Base-by-base conservation (phyloP, 306 rosid genomes). In the Rosa multiflora region DNA sequence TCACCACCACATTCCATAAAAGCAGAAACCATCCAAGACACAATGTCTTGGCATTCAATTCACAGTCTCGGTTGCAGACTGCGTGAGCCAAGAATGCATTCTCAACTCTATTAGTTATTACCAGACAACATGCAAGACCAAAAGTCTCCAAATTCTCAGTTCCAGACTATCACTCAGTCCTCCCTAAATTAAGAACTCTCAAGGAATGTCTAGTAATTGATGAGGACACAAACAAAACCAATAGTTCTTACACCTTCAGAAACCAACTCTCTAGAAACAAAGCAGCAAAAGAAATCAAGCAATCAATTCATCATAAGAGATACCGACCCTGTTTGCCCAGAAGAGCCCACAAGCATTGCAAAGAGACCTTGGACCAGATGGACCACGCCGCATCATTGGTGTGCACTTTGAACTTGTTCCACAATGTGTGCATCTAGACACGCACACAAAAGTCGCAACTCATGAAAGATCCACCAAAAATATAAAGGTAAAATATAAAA, bases 381-480 rank as follows among this genome's bases (percentile, higher is more conserved):
- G 98, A 29, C 98, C 98, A 21, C 97, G 92, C 83, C 98, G 93
- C 98, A 94, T 94, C 98, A 94, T 94, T 70, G 98, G 98, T 56
- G 98, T 94, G 67, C 85, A 80, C 84, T 90, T 92, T 48, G 97
- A 92, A 83, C 97, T 94, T 87, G 72, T 87, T 86, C 98, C 97
- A 46, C 98, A 94, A 66, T 94, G 95, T 0, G 88, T 88, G 73
- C 98, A 94, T 80, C 98, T 94, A 83, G 80, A 87, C 47, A 82
- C 73, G 73, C 69, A 80, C 32, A 66, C 73, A 89, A 61, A 68
- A 72, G 63, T 70, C 26, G 32, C 83, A 75, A 69, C 23, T 49
- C 29, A 35, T 11, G 53, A 51, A 11, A 43, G 51, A 42, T 17
- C 3, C 37, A 63, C 3, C 21, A 71, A 20, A 13, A n/a, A 46